A percentile compares a stretch with the other conserved stretches of the same genome.
Evolutionary conservation across 78 protist species (phyloP).

Genomic region (Dictyostelium intermedium): DNA sequence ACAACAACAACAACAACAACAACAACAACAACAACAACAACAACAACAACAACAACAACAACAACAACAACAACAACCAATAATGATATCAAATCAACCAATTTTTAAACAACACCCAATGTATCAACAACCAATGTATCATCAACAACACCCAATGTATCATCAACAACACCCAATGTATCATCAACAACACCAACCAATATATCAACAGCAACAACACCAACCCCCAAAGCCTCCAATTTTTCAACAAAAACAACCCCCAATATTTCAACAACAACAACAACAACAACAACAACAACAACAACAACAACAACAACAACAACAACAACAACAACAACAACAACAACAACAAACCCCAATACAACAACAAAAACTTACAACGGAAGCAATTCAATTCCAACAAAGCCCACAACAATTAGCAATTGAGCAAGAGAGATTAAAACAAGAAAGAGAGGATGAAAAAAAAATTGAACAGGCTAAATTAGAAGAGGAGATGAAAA

Average conservation of each 20-base stretch:
- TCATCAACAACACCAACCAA: background rate
- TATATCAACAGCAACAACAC: background rate
- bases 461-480: constrained; percentile 14
- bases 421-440: constrained; percentile 24
- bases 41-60: constrained; percentile 1
- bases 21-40: background rate
- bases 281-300: background rate
- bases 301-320: background rate
- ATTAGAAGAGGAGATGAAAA: constrained; percentile 66
- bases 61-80: background rate
- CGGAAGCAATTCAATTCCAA: constrained; percentile 2
- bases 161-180: background rate
- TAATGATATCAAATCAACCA: background rate
- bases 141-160: too few species aligned
- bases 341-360: background rate
- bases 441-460: constrained; percentile 57
- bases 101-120: background rate
- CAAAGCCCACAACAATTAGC: background rate
- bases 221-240: background rate
- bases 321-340: background rate
- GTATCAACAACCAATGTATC: background rate
- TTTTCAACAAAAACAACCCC: background rate
- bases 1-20: background rate
- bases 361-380: constrained; percentile 1
- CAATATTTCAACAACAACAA: background rate